A percentile compares a stretch with the other conserved stretches of the same genome.
Conservation (phyloP, 1,284 basidiomycete genomes). For the Apiotrichum montevideense region DNA sequence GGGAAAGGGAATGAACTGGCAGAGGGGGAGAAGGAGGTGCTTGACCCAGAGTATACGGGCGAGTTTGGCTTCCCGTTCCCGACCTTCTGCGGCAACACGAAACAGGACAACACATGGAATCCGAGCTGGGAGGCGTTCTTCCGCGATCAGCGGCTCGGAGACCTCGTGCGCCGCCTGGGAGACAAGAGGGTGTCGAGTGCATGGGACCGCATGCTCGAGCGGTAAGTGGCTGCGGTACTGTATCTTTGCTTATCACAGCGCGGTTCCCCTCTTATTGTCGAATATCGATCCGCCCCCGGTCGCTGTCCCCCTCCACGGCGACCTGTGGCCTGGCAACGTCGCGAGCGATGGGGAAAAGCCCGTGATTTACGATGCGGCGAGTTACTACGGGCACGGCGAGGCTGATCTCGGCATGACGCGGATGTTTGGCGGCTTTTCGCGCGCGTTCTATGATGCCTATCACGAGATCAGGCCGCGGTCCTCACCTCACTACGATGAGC, state of each 20-base stretch:
- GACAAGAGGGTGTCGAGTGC: constrained; percentile 16
- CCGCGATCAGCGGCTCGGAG: constrained; percentile 55
- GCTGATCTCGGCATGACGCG: constrained; percentile 75
- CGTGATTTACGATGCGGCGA: constrained; percentile 74
- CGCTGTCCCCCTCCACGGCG: constrained; percentile 76
- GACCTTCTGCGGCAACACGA: constrained; percentile 73
- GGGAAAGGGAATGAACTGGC: no score
- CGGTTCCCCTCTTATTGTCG: constrained; percentile 66
- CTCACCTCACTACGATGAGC: constrained; percentile 65
- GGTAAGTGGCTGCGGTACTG: constrained; percentile 52
- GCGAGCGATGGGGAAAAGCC: constrained; percentile 54
- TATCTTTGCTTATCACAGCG: constrained; percentile 49
- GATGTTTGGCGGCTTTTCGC: constrained; percentile 75
- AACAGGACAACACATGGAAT: constrained; percentile 70
- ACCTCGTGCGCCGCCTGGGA: constrained; percentile 53
- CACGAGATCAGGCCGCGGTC: constrained; percentile 63
- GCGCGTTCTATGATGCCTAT: constrained; percentile 66
- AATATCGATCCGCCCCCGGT: constrained; percentile 53
- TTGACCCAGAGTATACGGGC: constrained; percentile 3
- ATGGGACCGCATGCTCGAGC: constrained; percentile 56
- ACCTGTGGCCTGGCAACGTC: constrained; percentile 60
- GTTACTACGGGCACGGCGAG: constrained; percentile 79
- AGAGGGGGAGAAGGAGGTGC: no score
- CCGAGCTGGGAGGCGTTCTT: constrained; percentile 64
- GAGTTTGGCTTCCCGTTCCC: constrained; percentile 69